These are phyloP conservation scores for Populus simonii DNA, from an alignment of 345 rosid genomes.

Conservation along the genomic window DNA sequence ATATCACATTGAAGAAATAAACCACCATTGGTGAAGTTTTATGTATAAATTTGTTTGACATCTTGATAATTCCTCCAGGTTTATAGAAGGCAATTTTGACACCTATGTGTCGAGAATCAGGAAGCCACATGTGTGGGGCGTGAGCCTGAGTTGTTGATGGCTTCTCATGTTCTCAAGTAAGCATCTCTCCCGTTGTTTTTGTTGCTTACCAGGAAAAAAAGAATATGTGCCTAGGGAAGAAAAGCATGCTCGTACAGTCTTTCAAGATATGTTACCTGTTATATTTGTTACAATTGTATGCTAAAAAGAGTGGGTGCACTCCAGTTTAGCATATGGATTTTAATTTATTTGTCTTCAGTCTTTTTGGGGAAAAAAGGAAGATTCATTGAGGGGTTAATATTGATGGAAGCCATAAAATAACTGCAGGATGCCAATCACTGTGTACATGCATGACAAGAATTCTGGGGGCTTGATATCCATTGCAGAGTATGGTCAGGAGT, in stretches of 20 bases:
- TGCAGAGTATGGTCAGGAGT: slow-evolving; percentile 91
- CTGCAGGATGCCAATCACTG: slow-evolving; percentile 86
- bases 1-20: background rate
- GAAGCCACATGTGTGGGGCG: slow-evolving; percentile 95
- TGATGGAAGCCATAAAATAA: slow-evolving; percentile 10
- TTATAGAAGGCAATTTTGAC: slow-evolving; percentile 91
- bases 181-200: background rate
- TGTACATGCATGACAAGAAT: slow-evolving; percentile 66
- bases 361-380: background rate
- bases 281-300: background rate
- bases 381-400: background rate
- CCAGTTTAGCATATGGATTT: background rate
- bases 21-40: background rate
- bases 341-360: background rate
- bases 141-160: slow-evolving; percentile 95
- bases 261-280: background rate
- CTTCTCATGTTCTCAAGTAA: slow-evolving; percentile 90
- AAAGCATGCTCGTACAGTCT: background rate
- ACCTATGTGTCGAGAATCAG: slow-evolving; percentile 67
- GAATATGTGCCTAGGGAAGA: background rate
- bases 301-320: background rate
- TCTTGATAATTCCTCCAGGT: slow-evolving; percentile 50
- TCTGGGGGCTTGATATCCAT: slow-evolving; percentile 76
- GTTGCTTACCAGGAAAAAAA: background rate
- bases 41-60: slow-evolving; percentile 3